phyloP scores from a whole-genome alignment of 2,329 filamentous ascomycete genomes.

The Fusarium drepaniforme region DNA sequence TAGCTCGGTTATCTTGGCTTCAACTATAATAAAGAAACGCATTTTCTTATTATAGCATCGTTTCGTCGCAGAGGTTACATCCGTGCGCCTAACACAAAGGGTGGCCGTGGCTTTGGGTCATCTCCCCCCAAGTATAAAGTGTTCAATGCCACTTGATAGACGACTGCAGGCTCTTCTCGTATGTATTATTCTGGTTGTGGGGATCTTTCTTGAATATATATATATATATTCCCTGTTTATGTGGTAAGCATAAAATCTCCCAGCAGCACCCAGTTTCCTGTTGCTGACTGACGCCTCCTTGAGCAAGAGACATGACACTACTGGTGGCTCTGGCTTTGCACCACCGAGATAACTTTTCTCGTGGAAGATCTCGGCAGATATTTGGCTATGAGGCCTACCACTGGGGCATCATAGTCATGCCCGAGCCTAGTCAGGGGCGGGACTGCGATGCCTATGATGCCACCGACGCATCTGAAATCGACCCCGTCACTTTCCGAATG shows the following conservation, averaged over 20 bases:
- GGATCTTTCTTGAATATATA: not conserved
- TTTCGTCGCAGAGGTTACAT: not conserved
- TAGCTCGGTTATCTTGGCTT: too few species aligned
- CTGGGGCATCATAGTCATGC: conserved; percentile 47
- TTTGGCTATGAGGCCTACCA: conserved; percentile 49
- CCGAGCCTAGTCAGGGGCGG: conserved; percentile 19
- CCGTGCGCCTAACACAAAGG: not conserved
- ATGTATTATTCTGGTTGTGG: not conserved
- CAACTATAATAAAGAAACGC: not conserved
- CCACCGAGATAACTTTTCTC: conserved; percentile 45
- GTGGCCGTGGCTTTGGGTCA: too few species aligned
- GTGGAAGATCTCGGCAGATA: conserved; percentile 32
- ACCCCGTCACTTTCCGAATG: conserved; percentile 47
- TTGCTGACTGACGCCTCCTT: not conserved
- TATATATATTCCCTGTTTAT: not conserved
- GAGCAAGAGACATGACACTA: conserved; percentile 18
- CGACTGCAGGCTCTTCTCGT: not conserved
- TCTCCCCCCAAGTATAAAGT: not conserved
- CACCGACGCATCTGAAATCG: conserved; percentile 47
- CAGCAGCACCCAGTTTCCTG: not conserved
- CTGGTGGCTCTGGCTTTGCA: conserved; percentile 44
- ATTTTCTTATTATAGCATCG: not conserved
- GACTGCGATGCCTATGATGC: conserved; percentile 44
- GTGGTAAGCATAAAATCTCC: conserved; percentile 5
- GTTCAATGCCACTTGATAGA: too few species aligned